These are phyloP conservation scores for Penstemon davidsonii DNA, from an alignment of 257 asterid genomes.

Conservation along the genomic window DNA sequence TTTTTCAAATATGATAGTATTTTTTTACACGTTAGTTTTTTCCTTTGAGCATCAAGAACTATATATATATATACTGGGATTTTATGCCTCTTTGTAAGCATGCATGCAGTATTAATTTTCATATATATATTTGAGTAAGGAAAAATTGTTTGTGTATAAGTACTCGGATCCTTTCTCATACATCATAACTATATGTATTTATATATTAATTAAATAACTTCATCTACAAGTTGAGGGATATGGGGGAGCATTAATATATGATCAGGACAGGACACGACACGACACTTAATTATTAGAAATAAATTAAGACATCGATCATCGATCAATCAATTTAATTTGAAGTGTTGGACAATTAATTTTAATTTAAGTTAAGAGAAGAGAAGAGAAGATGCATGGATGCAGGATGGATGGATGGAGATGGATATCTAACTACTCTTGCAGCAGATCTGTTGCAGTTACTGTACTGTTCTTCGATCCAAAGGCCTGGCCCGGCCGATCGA, in stretches of 20 bases:
- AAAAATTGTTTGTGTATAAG: no score
- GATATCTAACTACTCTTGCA: constrained; percentile 36
- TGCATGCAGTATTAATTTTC: no score
- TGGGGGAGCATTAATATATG: neutral
- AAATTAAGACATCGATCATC: neutral
- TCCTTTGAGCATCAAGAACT: no score
- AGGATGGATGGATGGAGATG: constrained; percentile 27
- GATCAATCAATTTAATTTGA: constrained; percentile 16
- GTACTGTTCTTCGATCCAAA: constrained; percentile 24
- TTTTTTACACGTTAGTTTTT: no score
- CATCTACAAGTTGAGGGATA: constrained; percentile 29
- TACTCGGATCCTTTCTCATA: neutral
- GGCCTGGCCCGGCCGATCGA: neutral
- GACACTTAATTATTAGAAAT: constrained; percentile 13
- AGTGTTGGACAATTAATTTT: constrained; percentile 34
- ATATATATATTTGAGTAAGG: no score
- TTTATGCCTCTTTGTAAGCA: no score
- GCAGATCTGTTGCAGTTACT: constrained; percentile 15
- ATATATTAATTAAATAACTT: neutral
- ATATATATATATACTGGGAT: no score
- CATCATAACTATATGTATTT: neutral
- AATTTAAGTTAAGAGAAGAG: constrained; percentile 33
- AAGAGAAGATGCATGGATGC: neutral
- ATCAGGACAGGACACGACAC: no score
- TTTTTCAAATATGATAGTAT: no score